Percentiles rank a stretch among this genome's conserved stretches.
These are phyloP conservation scores for Tetrahymena elliotti DNA, from an alignment of 73 alveolate genomes.

Conservation along the genomic window DNA sequence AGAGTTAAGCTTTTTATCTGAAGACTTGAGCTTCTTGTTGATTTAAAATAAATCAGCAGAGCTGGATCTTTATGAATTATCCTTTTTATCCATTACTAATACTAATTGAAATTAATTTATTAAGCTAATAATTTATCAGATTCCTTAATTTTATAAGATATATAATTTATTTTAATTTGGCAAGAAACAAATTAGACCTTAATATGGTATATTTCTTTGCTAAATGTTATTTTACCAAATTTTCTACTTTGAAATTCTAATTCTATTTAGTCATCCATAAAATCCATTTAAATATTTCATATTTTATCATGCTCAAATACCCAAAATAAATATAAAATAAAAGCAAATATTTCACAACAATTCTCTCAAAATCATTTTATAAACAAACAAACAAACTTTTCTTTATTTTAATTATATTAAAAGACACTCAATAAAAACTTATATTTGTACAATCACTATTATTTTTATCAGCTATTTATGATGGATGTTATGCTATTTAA, in stretches of 20 bases:
- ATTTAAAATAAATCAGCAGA: not conserved
- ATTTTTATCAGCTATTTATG: no score
- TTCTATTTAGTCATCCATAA: not conserved
- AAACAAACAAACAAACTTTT: not conserved
- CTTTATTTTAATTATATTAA: no score
- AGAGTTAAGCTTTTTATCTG: not conserved
- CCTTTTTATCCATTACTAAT: not conserved
- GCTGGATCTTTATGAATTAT: not conserved
- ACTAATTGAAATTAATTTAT: not conserved
- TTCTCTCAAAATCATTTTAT: not conserved
- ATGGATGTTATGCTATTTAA: no score
- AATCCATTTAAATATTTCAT: no score
- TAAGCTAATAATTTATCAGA: not conserved
- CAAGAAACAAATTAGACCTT: not conserved
- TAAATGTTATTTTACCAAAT: not conserved
- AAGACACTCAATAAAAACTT: no score
- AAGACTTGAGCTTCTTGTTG: not conserved
- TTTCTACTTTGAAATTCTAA: not conserved
- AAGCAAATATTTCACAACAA: no score
- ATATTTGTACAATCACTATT: no score
- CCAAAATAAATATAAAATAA: not conserved
- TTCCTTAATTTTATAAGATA: not conserved
- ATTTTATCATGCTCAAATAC: no score
- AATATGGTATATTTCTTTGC: not conserved
- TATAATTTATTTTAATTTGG: not conserved